Evolutionary conservation across 2,329 filamentous ascomycete species (phyloP), one percentile per base, ranked within the genome.

Genomic region (Stagonosporopsis vannaccii): DNA sequence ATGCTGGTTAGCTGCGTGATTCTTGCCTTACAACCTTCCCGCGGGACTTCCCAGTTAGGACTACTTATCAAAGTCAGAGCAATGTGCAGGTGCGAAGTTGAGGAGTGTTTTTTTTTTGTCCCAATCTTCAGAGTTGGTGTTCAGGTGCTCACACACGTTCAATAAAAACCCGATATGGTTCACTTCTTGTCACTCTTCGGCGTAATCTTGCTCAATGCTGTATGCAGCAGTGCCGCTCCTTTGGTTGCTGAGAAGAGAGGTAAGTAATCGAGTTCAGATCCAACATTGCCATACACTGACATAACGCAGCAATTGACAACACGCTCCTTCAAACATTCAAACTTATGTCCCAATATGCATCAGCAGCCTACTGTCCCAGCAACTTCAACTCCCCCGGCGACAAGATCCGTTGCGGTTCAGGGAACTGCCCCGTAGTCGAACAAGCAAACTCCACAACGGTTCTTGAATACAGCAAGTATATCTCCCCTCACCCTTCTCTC

Each of bases 301-400:
- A 12, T 3, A 11, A 6, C 1, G n/a, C 32, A 63, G 68, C 52
- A 8, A 61, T 75, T 36, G 54, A 58, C 11, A 20, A 59, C 9
- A 47, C 51, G 17, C 59, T 73, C 15, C 51, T 73, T 23, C 36
- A 51, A 26, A 64, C 50, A 8, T 67, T 75, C 45, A 65, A 66
- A 17, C 46, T 75, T 25, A 74, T 75, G 69, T 63, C 63, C 9
- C 70, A 85, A 58, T 85, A 82, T 67, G 75, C 82, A 9, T 81
- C 81, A 0, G 82, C 83, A 12, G 76, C 82, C n/a, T 85, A 85
- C 64, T 85, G 83, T 65, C 59, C 75, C 5, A 70, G 62, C 52
- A 84, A 85, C 62, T 74, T 78, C 63, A 66, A 80, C 35, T 77
- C 77, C 3, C 54, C 77, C 0, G 77, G 75, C 23, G 71, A 76